A percentile compares a stretch with the other conserved stretches of the same genome.
Evolutionary conservation across 306 rosid genomes (phyloP).

Genomic region (Trichosanthes cucumerina): DNA sequence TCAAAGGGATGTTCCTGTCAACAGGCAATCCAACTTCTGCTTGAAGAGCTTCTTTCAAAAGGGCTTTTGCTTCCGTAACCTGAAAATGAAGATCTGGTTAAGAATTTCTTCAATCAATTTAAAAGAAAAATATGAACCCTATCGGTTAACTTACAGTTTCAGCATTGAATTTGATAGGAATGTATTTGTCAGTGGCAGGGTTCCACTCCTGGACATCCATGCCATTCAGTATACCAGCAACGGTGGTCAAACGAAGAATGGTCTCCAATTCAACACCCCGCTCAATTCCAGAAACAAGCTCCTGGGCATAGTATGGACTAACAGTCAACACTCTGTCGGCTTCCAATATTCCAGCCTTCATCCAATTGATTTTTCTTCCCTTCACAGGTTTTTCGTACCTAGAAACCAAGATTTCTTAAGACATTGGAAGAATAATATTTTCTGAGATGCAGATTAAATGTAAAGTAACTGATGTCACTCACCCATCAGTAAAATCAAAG

Average conservation of each 20-base stretch:
- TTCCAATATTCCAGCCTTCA: constrained; percentile 37
- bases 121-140: not conserved
- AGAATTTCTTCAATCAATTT: not conserved
- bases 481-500: constrained; percentile 43
- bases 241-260: constrained; percentile 21
- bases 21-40: constrained; percentile 91
- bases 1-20: constrained; percentile 58
- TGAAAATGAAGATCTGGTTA: constrained; percentile 16
- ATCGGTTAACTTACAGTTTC: constrained; percentile 21
- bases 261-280: constrained; percentile 33
- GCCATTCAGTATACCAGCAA: constrained; percentile 34
- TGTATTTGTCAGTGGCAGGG: constrained; percentile 28
- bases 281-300: constrained; percentile 31
- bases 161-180: constrained; percentile 23
- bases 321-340: constrained; percentile 32
- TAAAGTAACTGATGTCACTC: not conserved
- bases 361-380: constrained; percentile 48
- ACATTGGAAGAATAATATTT: not conserved
- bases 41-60: constrained; percentile 87
- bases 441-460: not conserved
- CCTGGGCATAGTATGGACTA: constrained; percentile 37
- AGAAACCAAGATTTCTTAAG: constrained; percentile 1
- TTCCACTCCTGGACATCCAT: constrained; percentile 50
- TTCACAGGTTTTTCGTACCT: constrained; percentile 31
- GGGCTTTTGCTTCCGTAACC: constrained; percentile 58